phyloP scores from a whole-genome alignment of 1,284 basidiomycete genomes.

The Microbotryomycetes sp. region DNA sequence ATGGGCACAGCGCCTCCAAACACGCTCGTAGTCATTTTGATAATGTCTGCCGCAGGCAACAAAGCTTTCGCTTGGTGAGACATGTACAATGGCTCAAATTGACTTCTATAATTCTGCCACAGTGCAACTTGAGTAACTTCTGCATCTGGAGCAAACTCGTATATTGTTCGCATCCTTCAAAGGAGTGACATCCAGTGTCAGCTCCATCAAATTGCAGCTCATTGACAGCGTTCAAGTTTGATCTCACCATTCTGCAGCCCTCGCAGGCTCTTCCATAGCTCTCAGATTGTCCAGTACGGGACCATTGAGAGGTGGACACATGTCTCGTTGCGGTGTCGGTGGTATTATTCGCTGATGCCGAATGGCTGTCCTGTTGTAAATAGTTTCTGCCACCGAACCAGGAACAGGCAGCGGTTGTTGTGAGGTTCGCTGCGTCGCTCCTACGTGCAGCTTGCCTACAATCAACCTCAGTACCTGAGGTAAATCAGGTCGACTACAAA shows the following conservation, averaged over 20 bases:
- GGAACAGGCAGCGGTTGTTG: constrained; percentile 50
- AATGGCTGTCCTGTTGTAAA: background rate
- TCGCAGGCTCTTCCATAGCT: background rate
- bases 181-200: background rate
- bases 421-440: constrained; percentile 57
- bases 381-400: constrained; percentile 6
- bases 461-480: constrained; percentile 60
- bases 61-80: constrained; percentile 55
- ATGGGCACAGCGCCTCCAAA: constrained; percentile 74
- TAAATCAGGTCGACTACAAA: constrained; percentile 62
- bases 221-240: background rate
- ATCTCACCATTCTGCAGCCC: background rate
- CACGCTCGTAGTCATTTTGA: constrained; percentile 71
- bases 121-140: constrained; percentile 84
- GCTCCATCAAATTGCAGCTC: background rate
- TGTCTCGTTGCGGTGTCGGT: no score
- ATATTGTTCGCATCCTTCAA: constrained; percentile 72
- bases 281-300: background rate
- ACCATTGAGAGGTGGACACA: background rate
- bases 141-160: constrained; percentile 58
- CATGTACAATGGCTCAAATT: constrained; percentile 45
- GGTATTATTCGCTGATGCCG: background rate
- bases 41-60: constrained; percentile 74
- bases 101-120: constrained; percentile 77
- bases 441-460: constrained; percentile 60